Evolutionary conservation across 805 yeast genomes (phyloP), one percentile per base, ranked within the genome.

Genomic region (Ogataea pilisensis): DNA sequence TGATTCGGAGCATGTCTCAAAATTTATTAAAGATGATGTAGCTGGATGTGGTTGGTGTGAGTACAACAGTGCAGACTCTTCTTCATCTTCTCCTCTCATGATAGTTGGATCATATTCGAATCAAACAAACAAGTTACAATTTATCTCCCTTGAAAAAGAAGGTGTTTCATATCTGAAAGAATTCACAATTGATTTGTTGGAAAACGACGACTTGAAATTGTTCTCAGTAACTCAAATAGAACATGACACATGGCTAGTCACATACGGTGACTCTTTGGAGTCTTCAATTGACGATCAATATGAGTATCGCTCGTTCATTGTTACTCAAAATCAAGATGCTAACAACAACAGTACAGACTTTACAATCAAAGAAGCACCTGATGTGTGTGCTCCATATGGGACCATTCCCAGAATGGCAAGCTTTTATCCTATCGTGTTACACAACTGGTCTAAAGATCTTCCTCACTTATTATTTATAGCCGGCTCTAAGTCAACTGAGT

Each of bases 401-500:
- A 61, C 71, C 0, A 64, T 69, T 1, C 62, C 69, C 39, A 66
- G 88, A 50, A 56, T 57, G 31, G 70, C 76, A 2, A 51, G 70
- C 2, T 68, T 69, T 34, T 82, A 82, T 53, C 42, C 67, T 1
- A 56, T 65, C 3, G 39, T 50, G 2, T 51, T 81, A 8, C 49
- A 58, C 18, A 51, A 65, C 16, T 72, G 86, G 73, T 57, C 70
- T 5, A 45, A 54, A 31, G 43, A 57, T 20, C 37, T 55, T 45
- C 55, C 64, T 2, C 37, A 47, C 9, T 39, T 78, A 2, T 49
- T 69, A 19, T 45, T 87, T 17, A 44, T 83, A 1, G 75, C 85
- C 1, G 74, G 83, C 2, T 75, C 89, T 0, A 70, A 78, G 19
- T 76, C 93, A 0, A 70, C 85, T 3, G 95, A 85, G 40, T 53